A percentile compares a stretch with the other conserved stretches of the same genome.
These are phyloP conservation scores for Cordia subcordata DNA, from an alignment of 257 asterid species.

Conservation along the genomic window DNA sequence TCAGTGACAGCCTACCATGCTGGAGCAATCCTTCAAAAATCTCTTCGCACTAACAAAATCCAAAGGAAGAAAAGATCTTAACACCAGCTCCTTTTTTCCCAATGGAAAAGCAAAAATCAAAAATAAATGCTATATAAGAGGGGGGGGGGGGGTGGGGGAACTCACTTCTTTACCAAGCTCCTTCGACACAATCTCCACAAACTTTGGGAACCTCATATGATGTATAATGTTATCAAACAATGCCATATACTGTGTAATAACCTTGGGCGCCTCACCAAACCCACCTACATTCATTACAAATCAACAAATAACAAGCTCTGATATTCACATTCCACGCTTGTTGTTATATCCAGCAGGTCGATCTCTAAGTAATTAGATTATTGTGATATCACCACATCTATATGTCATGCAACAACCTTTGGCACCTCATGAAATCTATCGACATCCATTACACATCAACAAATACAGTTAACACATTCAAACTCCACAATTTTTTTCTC, in stretches of 20 bases:
- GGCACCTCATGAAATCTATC: no score
- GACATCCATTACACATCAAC: no score
- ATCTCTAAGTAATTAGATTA: no score
- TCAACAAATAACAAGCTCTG: neutral
- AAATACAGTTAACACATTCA: no score
- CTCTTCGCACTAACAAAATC: constrained; percentile 48
- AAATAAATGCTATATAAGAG: constrained; percentile 14
- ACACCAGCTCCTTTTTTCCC: no score
- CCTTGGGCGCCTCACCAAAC: constrained; percentile 45
- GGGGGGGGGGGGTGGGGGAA: no score
- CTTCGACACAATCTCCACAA: constrained; percentile 58
- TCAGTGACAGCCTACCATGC: constrained; percentile 82
- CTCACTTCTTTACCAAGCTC: constrained; percentile 74
- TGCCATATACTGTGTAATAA: constrained; percentile 57
- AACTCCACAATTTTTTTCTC: no score
- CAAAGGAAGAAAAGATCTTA: constrained; percentile 5
- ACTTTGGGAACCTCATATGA: constrained; percentile 69
- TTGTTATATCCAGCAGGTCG: neutral
- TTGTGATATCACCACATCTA: no score
- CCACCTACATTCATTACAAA: constrained; percentile 28
- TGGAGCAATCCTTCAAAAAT: constrained; percentile 72
- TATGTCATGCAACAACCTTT: no score
- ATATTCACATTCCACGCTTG: neutral
- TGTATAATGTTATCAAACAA: constrained; percentile 65
- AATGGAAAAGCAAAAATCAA: neutral